Base-by-base conservation (phyloP, 1,139 yeast species). In the Kurtzmaniella natalensis region DNA sequence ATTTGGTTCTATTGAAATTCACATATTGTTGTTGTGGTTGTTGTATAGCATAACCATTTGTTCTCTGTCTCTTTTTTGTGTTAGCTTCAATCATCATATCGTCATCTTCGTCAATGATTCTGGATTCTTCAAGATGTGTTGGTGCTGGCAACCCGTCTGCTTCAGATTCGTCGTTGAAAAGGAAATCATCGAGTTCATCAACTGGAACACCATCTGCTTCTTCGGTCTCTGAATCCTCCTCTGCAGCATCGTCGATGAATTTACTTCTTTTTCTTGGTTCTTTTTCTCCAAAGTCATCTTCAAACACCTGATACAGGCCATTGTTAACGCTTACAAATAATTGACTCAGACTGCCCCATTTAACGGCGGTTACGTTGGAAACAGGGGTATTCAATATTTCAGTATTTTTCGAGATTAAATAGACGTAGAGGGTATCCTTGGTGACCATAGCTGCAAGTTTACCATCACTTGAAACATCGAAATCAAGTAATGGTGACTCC, bases 401-500 rank as follows among this genome's bases (percentile, higher is more conserved):
- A n/a, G 15, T 9, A 9, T 26, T 26, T 13, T 20, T 17, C n/a
- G 20, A 11, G 6, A 26, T 18, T 7, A 21, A 26, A 18, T 26
- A 26, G 10, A 26, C 29, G 4, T 8, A 17, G 4, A 26, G 7
- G 15, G 29, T 3, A 18, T 17, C 19, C 11, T 17, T 4, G 9
- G 29, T 26, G 16, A 22, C 14, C 25, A 30, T 22, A 15, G 87
- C 89, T 14, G 85, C 42, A 41, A 61, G 70, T 5, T 66, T 63
- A 24, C 83, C 83, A 44, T 72, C 65, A 1, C 84, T 79, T 6
- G 84, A 77, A 64, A 84, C 74, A 30, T 65, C 60, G 29, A 81
- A 45, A 34, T 74, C 81, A 2, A 75, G 65, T 11, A 81, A 57
- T 7, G 63, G 56, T 3, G 60, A 51, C 7, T 52, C 54, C 8